Evolutionary conservation across 2,329 filamentous ascomycete genomes (phyloP), one percentile per base, ranked within the genome.

Genomic region (Pseudogymnoascus sp.): DNA sequence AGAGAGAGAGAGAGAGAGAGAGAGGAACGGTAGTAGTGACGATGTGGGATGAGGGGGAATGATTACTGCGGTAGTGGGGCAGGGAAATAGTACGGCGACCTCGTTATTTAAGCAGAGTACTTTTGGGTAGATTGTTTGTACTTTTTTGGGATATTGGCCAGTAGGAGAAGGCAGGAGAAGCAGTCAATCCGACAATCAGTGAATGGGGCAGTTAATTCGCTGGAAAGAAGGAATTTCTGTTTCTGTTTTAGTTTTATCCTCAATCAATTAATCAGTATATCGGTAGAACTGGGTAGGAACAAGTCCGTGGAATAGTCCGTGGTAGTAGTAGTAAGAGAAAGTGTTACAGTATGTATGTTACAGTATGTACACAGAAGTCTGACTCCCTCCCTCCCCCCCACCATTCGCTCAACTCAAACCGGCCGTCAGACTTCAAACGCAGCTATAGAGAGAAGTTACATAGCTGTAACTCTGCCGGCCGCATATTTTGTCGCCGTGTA

Each of bases 41-140:
- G 44, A 53, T 31, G 44, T 17, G 23, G 3, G 44, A 31, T 53
- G 44, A 31, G 44, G 15, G 44, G 44, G 44, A 53, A 28, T 50
- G 44, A 53, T 53, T 53, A 53, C 23, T 53, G 44, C 15, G 28
- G 28, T 53, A 53, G 44, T 53, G 44, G 44, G 23, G 44, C 44
- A 50, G 23, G 40, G 44, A 53, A 53, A 53, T 53, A 53, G 44
- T 53, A 53, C 44, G 44, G 44, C 44, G 44, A 6, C 44, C 44
- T 53, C 44, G 44, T 50, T 50, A 50, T 50, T 50, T 50, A 50
- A 50, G 44, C 44, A 50, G 44, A 50, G 44, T 50, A 50, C 44
- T 50, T 50, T 50, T 26, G 15, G 13, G 13, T 42, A 21, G 40
- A 21, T 19, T 50, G 44, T 28, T 28, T 50, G 44, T 50, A 50